Evolutionary conservation across 2,329 filamentous ascomycete genomes (phyloP), one percentile per base, ranked within the genome.

Genomic region (Talaromyces sp.): DNA sequence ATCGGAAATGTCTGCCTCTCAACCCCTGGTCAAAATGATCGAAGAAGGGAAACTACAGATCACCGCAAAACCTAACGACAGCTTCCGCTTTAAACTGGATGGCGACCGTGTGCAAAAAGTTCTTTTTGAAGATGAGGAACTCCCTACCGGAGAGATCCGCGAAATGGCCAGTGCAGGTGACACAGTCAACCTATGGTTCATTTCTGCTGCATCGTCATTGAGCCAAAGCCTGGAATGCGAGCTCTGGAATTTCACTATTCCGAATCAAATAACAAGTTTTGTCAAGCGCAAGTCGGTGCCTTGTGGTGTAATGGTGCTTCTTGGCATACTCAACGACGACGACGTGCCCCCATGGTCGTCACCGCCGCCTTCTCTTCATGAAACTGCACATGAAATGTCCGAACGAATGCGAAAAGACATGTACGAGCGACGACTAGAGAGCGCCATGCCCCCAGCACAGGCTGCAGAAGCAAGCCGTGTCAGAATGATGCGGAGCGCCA

Each of bases 271-370:
- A 47, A 43, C 66, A 62, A 59, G 66, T 9, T 71, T 70, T 56
- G 65, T 67, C 14, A 67, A 67, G n/a, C 70, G 69, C 48, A 70
- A 73, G 60, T 68, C 69, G 3, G 66, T 73, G 9, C 72, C 72
- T 16, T 73, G 72, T 63, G 72, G 72, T 37, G 63, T 73, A 22
- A 70, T 74, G 69, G 72, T 73, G 6, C 58, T 72, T 10, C 68
- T 74, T 3, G 71, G 67, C 13, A 65, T 74, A 16, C 67, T 74
- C 37, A 61, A 67, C 22, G 66, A 70, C 56, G 67, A 67, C 35
- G 70, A 72, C n/a, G 65, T 72, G 3, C 70, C 72, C 13, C 69
- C 70, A 19, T 74, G 72, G 72, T 50, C 65, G 4, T 66, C 58
- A 14, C 65, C 71, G 10, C 68, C 65, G 3, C 61, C 63, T 6